Conservation (phyloP, 2,329 filamentous ascomycete genomes). For the Dothideomycetes sp. region DNA sequence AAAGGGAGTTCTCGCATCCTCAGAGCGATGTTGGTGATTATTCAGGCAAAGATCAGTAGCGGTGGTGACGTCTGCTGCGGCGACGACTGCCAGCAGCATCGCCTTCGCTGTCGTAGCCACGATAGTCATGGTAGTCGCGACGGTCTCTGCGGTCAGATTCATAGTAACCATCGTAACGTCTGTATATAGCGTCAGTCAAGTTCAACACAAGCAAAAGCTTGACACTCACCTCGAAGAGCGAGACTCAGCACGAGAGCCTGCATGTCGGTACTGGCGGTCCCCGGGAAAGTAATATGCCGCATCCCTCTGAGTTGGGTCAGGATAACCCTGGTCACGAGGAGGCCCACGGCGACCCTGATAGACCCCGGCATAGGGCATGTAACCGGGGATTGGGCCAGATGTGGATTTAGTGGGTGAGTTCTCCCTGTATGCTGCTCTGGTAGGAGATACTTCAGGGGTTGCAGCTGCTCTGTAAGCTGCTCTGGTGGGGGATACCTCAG, state of each 20-base stretch:
- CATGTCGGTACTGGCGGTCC: too few relatives aligned
- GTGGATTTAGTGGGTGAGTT: slow-evolving; percentile 1
- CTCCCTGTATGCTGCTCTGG: background rate
- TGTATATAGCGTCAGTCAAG: background rate
- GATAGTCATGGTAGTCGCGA: background rate
- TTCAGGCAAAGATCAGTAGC: too few relatives aligned
- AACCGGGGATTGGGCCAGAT: slow-evolving; percentile 19
- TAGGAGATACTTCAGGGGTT: background rate
- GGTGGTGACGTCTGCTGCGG: slow-evolving; percentile 5
- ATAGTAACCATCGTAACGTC: background rate
- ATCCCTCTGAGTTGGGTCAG: background rate
- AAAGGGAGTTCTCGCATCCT: too few relatives aligned
- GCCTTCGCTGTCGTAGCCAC: background rate
- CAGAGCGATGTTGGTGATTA: too few relatives aligned
- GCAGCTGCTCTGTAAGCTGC: background rate
- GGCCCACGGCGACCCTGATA: slow-evolving; percentile 15
- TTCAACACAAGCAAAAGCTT: background rate
- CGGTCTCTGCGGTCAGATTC: background rate
- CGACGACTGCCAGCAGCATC: background rate
- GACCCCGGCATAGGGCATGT: slow-evolving; percentile 28
- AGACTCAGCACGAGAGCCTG: background rate
- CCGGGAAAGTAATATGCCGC: too few relatives aligned
- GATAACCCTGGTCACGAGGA: background rate
- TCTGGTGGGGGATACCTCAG: background rate
- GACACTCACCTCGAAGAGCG: background rate